These are phyloP conservation scores for Cryphonectria japonica DNA, from an alignment of 2,329 filamentous ascomycete genomes.

Conservation along the genomic window DNA sequence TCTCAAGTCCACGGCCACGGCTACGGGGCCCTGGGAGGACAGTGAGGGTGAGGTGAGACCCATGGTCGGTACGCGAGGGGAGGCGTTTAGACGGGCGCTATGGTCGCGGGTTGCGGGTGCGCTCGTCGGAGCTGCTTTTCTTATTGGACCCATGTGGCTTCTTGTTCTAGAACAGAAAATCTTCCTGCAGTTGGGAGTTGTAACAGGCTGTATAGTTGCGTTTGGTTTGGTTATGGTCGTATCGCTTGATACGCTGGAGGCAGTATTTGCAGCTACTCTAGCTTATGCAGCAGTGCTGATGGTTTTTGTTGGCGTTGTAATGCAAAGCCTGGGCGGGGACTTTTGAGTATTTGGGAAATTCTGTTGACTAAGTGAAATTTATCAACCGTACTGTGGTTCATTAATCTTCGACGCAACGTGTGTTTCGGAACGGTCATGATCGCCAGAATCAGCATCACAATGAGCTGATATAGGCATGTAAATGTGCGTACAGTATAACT, in stretches of 20 bases:
- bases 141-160: constrained; percentile 14
- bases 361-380: too few relatives aligned
- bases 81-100: not conserved
- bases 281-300: constrained; percentile 19
- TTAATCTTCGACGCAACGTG: too few relatives aligned
- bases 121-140: constrained; percentile 5
- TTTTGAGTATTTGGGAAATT: too few relatives aligned
- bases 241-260: not conserved
- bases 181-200: constrained; percentile 6
- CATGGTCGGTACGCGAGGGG: constrained; percentile 13
- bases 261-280: constrained; percentile 14
- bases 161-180: not conserved
- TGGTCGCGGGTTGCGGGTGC: not conserved
- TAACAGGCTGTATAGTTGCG: constrained; percentile 3
- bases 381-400: too few relatives aligned
- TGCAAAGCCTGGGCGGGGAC: not conserved
- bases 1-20: not conserved
- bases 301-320: constrained; percentile 15
- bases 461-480: too few relatives aligned
- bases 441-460: too few relatives aligned
- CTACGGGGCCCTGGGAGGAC: not conserved
- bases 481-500: too few relatives aligned
- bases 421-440: too few relatives aligned
- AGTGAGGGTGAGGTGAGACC: not conserved
- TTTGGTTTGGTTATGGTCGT: constrained; percentile 15